These are phyloP conservation scores for Calonectria fujianensis DNA, from an alignment of 2,329 filamentous ascomycete genomes.

Conservation along the genomic window DNA sequence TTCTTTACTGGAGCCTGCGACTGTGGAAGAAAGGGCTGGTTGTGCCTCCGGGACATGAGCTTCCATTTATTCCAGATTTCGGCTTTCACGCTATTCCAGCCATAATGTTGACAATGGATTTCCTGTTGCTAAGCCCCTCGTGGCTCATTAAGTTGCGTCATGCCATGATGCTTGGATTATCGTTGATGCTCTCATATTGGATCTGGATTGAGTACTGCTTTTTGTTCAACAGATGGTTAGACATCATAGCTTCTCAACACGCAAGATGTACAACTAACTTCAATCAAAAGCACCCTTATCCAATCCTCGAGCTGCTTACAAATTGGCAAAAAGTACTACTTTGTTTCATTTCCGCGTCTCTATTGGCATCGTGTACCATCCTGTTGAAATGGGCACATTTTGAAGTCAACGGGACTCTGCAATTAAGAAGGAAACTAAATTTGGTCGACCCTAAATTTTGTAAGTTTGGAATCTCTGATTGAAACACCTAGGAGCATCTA, in stretches of 20 bases:
- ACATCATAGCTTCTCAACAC: background rate
- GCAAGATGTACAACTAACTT: background rate
- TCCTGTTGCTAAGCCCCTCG: conserved; percentile 14
- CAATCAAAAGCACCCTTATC: conserved; percentile 14
- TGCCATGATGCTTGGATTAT: background rate
- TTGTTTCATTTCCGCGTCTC: background rate
- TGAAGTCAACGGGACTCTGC: background rate
- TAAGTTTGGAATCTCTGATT: background rate
- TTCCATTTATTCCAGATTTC: conserved; percentile 19
- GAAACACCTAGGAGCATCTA: too few species aligned
- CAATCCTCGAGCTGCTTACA: conserved; percentile 1
- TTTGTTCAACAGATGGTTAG: conserved; percentile 22
- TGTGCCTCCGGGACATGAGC: conserved; percentile 26
- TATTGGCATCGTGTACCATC: background rate
- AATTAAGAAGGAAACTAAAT: background rate
- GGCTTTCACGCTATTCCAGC: conserved; percentile 28
- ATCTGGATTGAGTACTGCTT: conserved; percentile 30
- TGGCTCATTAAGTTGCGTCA: background rate
- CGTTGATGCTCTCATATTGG: conserved; percentile 8
- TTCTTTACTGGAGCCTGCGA: conserved; percentile 32
- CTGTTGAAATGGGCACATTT: conserved; percentile 3
- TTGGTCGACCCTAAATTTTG: background rate
- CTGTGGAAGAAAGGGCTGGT: conserved; percentile 20
- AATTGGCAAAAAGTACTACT: background rate
- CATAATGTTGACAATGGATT: conserved; percentile 28